Evolutionary conservation across 2,329 filamentous ascomycete genomes (phyloP).

Genomic region (Aspergillus persii): DNA sequence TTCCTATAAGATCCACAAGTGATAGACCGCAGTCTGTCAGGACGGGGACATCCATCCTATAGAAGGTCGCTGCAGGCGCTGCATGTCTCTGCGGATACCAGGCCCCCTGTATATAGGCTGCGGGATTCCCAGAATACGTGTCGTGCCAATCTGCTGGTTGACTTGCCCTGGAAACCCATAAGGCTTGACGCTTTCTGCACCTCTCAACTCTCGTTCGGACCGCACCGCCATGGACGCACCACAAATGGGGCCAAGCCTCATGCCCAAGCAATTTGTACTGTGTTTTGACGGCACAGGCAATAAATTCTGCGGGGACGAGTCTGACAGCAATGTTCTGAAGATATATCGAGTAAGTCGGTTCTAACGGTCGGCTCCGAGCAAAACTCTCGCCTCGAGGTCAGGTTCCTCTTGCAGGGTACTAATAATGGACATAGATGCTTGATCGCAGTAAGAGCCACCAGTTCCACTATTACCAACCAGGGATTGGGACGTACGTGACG

Average conservation of each 20-base stretch:
- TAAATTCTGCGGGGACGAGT: constrained; percentile 43
- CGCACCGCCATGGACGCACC: constrained; percentile 7
- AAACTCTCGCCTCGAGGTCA: not conserved
- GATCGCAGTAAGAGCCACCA: constrained; percentile 40
- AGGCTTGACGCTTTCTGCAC: not conserved
- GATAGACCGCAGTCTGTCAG: not conserved
- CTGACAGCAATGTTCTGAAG: constrained; percentile 49
- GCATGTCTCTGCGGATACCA: not conserved
- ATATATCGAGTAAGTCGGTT: constrained; percentile 41
- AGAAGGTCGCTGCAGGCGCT: constrained; percentile 6
- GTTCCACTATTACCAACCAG: constrained; percentile 45
- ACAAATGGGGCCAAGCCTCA: constrained; percentile 7
- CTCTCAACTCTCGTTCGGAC: not conserved
- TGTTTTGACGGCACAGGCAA: constrained; percentile 48
- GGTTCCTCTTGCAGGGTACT: not conserved
- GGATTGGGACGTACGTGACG: constrained; percentile 46
- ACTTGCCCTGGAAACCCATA: not conserved
- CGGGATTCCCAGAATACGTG: not conserved
- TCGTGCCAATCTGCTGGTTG: constrained; percentile 3
- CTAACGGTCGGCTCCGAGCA: constrained; percentile 4
- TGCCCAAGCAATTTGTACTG: constrained; percentile 40
- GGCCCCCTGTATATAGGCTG: constrained; percentile 3
- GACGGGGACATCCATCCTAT: constrained; percentile 2
- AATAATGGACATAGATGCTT: constrained; percentile 32
- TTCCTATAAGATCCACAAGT: not conserved